These are phyloP conservation scores for Nannizzia gypsea DNA, from an alignment of 2,329 filamentous ascomycete species.

Conservation along the genomic window DNA sequence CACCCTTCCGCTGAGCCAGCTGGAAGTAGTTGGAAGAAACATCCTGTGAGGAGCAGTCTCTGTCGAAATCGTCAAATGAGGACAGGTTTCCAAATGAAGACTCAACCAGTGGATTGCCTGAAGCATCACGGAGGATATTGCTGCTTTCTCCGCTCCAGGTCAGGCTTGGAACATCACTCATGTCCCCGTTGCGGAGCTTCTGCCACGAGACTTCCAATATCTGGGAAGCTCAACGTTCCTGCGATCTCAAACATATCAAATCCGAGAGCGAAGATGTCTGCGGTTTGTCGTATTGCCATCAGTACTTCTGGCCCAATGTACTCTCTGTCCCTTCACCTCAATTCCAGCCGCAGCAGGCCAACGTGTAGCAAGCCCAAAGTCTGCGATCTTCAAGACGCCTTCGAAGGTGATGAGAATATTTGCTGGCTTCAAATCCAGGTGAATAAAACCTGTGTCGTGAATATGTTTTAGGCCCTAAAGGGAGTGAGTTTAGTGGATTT, in stretches of 20 bases:
- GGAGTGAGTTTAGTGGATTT: conserved; percentile 20
- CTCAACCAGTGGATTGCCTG: conserved; percentile 51
- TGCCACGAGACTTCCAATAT: conserved; percentile 89
- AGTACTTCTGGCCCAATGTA: conserved; percentile 94
- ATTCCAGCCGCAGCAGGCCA: conserved; percentile 67
- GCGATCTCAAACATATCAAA: conserved; percentile 92
- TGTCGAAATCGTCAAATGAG: conserved; percentile 29
- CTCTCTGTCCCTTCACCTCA: conserved; percentile 83
- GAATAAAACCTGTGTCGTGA: conserved; percentile 72
- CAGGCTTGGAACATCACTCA: conserved; percentile 76
- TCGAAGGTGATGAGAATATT: conserved; percentile 56
- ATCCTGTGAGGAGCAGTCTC: conserved; percentile 7
- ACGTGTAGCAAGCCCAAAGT: conserved; percentile 60
- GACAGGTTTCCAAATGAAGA: conserved; percentile 20
- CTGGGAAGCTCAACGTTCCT: conserved; percentile 86
- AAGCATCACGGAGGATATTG: conserved; percentile 60
- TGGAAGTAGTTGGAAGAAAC: neutral
- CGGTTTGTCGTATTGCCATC: conserved; percentile 77
- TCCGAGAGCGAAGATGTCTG: conserved; percentile 87
- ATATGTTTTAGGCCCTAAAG: conserved; percentile 74
- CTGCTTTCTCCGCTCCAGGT: conserved; percentile 64
- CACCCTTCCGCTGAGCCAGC: neutral
- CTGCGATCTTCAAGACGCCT: conserved; percentile 53
- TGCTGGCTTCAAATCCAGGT: conserved; percentile 55
- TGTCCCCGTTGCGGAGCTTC: conserved; percentile 74